phyloP scores from a whole-genome alignment of 1,139 yeast genomes.

The Candida tetrigidarum region DNA sequence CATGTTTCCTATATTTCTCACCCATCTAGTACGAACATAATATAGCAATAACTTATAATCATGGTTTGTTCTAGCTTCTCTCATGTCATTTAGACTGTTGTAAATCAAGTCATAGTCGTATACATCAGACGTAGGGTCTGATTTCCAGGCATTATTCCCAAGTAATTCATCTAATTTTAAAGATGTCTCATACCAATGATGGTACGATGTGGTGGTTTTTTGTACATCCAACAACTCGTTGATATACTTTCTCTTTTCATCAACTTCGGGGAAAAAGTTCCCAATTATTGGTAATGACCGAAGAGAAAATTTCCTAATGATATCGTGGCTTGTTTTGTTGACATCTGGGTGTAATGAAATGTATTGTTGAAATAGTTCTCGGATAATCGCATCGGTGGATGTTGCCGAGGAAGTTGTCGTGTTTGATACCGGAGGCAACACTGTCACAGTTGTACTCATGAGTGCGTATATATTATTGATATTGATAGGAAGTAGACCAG shows the following conservation, averaged over 20 bases:
- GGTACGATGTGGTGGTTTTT: constrained; percentile 64
- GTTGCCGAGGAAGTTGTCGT: constrained; percentile 1
- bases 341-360: constrained; percentile 11
- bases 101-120: constrained; percentile 74
- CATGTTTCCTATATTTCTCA: constrained; percentile 84
- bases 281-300: constrained; percentile 32
- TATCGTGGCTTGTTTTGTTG: neutral
- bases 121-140: constrained; percentile 57
- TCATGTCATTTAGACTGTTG: constrained; percentile 58
- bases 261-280: constrained; percentile 29
- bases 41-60: constrained; percentile 69
- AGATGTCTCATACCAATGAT: constrained; percentile 72
- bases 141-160: constrained; percentile 75
- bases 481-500: neutral
- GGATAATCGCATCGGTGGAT: constrained; percentile 15
- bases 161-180: constrained; percentile 64
- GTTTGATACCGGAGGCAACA: constrained; percentile 5
- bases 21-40: constrained; percentile 82
- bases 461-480: neutral
- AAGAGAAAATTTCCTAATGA: constrained; percentile 12
- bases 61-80: constrained; percentile 56
- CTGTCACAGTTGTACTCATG: constrained; percentile 7
- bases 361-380: constrained; percentile 15
- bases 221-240: constrained; percentile 49
- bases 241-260: constrained; percentile 31